Percentiles rank a stretch among this genome's conserved stretches.
phyloP scores from a whole-genome alignment of 1,284 basidiomycete species.

The Tylopilus orsonianus region DNA sequence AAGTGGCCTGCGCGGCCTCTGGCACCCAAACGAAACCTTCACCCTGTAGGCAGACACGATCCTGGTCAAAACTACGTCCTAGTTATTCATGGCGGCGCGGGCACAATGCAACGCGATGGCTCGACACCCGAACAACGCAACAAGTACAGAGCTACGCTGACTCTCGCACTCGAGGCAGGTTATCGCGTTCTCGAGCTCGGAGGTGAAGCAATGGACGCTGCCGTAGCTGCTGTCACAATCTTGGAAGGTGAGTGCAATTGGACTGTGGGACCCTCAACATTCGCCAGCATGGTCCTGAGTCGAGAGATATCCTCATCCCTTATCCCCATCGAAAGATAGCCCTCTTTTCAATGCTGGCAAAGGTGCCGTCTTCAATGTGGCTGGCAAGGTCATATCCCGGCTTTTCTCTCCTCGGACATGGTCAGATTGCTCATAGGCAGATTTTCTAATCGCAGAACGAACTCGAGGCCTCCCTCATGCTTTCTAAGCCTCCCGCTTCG shows the following conservation, averaged over 20 bases:
- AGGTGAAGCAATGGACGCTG: conserved; percentile 83
- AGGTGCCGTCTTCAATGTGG: conserved; percentile 79
- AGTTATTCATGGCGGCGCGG: conserved; percentile 80
- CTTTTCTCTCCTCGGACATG: no score
- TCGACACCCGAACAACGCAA: conserved; percentile 65
- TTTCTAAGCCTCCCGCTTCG: conserved; percentile 68
- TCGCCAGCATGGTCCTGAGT: not conserved
- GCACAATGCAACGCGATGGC: conserved; percentile 56
- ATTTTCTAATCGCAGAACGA: conserved; percentile 54
- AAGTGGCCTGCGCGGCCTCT: not conserved
- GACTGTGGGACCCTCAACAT: not conserved
- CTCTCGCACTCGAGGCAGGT: conserved; percentile 58
- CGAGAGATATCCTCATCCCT: not conserved
- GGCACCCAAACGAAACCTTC: not conserved
- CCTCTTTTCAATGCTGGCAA: conserved; percentile 78
- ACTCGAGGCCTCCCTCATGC: conserved; percentile 76
- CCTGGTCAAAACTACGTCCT: conserved; percentile 35
- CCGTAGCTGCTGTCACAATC: conserved; percentile 66
- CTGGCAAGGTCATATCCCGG: conserved; percentile 56
- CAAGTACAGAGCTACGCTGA: conserved; percentile 57
- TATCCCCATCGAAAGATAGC: conserved; percentile 47
- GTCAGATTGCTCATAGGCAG: not conserved
- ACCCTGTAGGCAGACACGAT: conserved; percentile 8
- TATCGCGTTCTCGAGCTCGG: conserved; percentile 60
- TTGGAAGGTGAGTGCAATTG: conserved; percentile 60